Base-by-base conservation (phyloP, 2,329 filamentous ascomycete species). In the Truncatella angustata region DNA sequence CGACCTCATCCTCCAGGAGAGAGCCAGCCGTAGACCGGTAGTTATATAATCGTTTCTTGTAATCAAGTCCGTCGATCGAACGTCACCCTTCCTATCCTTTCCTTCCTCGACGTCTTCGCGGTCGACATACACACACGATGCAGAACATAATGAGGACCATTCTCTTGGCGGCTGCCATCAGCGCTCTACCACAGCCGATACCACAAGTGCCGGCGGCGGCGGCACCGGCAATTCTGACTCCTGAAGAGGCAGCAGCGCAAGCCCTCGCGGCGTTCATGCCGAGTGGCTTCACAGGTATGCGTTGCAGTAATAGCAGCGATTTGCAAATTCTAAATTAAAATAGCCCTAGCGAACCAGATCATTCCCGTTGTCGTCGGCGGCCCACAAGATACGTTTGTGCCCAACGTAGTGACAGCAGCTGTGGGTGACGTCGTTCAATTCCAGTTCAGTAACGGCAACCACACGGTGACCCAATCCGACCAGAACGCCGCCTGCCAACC, bases 371-470 rank as follows among this genome's bases (percentile, higher is more conserved):
- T 73, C 1, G 69, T 72, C 1, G 70, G 70, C 5, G 70, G 69
- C 11, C 32, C 62, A 4, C 70, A 72, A 49, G 66, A 67, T 45
- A 64, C 65, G 1, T 73, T 72, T 39, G 63, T 72, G 2, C 71
- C 71, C 1, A 73, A 73, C 44, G 50, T 61, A 3, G 56, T 73
- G 11, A 54, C 49, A 20, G 71, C 70, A 1, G 56, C 62, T 0
- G 60, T 66, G 1, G 71, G 71, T 30, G 71, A 74, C n/a, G 60
- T 70, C 9, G 62, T 75, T 1, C 65, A 71, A 46, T 75, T 75
- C 55, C 72, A 75, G 49, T 75, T 75, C 61, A 71, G 69, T 52
- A 67, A 64, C 21, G 68, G 70, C 4, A 75, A 75, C 48, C 72
- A 75, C 49, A 75, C 73, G 0, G 67, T 74, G 11, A 77, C 74